These are phyloP conservation scores for Raphanus hybrid DNA, from an alignment of 441 rosid genomes.

Conservation along the genomic window DNA sequence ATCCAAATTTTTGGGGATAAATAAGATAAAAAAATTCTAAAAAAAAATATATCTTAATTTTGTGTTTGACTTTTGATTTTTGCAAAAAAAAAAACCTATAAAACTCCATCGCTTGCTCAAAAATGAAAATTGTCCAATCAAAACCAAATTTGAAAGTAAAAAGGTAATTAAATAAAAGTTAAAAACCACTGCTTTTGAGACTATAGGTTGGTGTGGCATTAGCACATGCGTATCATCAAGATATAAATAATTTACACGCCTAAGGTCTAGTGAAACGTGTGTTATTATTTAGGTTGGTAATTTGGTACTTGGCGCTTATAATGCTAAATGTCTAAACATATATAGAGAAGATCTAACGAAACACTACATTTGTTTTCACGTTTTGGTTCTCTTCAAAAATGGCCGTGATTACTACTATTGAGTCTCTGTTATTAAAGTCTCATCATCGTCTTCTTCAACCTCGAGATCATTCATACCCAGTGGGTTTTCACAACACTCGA, in stretches of 20 bases:
- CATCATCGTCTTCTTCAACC: conserved; percentile 33
- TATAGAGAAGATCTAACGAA: not conserved
- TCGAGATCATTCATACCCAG: conserved; percentile 9
- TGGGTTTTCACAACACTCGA: conserved; percentile 7
- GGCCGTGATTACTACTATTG: conserved; percentile 32
- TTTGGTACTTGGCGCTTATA: not conserved
- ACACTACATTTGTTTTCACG: conserved; percentile 12
- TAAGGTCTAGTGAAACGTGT: not conserved
- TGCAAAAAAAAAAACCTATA: too few relatives aligned
- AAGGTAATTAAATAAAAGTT: not conserved
- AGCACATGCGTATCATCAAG: conserved; percentile 30
- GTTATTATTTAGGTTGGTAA: conserved; percentile 24
- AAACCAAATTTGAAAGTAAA: conserved; percentile 3
- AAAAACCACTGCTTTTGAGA: conserved; percentile 6
- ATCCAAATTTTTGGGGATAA: too few relatives aligned
- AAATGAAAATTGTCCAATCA: not conserved
- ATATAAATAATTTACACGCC: not conserved
- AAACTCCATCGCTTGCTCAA: not conserved
- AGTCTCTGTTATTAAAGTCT: conserved; percentile 38
- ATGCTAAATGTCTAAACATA: not conserved
- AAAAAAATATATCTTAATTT: too few relatives aligned
- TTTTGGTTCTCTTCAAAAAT: conserved; percentile 9
- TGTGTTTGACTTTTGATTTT: too few relatives aligned
- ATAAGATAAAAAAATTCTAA: too few relatives aligned
- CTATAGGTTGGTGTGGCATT: conserved; percentile 33